phyloP scores from a whole-genome alignment of 2,329 filamentous ascomycete genomes.

The Sclerotinia sclerotiorum region DNA sequence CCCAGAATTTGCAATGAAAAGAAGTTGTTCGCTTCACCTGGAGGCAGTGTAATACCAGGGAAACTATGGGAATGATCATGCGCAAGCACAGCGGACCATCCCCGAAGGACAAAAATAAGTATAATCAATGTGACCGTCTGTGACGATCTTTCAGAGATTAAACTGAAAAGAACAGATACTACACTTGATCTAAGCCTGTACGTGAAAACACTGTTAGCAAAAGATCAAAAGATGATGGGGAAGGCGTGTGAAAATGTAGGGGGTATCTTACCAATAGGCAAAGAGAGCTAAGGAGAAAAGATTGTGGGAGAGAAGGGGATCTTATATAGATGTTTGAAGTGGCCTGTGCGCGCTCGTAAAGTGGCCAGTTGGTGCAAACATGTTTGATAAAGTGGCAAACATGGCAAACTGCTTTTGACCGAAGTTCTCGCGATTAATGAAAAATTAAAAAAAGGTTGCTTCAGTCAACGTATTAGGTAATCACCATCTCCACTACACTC shows the following conservation, averaged over 20 bases:
- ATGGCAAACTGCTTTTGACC: not conserved
- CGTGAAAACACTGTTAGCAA: not conserved
- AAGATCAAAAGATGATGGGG: constrained; percentile 44
- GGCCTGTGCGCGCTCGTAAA: not conserved
- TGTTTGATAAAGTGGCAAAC: not conserved
- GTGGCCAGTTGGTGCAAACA: constrained; percentile 6
- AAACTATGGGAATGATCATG: constrained; percentile 66
- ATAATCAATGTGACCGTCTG: constrained; percentile 73
- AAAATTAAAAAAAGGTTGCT: not conserved
- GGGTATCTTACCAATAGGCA: constrained; percentile 48
- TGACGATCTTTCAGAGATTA: constrained; percentile 88
- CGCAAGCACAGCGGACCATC: constrained; percentile 69
- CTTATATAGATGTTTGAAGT: not conserved
- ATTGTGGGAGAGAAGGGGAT: not conserved
- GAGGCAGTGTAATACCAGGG: constrained; percentile 74
- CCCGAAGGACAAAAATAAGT: constrained; percentile 69
- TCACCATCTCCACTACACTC: not conserved
- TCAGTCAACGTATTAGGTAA: not conserved
- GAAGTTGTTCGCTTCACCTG: constrained; percentile 62
- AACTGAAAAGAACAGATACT: constrained; percentile 94
- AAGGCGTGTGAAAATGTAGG: not conserved
- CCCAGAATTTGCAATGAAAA: constrained; percentile 58
- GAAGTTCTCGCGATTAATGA: not conserved
- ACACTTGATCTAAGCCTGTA: constrained; percentile 74
- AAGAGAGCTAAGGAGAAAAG: constrained; percentile 51